Percentiles rank a stretch among this genome's conserved stretches.
phyloP scores from a whole-genome alignment of 2,329 filamentous ascomycete genomes.

The Cladorrhinum sp. region DNA sequence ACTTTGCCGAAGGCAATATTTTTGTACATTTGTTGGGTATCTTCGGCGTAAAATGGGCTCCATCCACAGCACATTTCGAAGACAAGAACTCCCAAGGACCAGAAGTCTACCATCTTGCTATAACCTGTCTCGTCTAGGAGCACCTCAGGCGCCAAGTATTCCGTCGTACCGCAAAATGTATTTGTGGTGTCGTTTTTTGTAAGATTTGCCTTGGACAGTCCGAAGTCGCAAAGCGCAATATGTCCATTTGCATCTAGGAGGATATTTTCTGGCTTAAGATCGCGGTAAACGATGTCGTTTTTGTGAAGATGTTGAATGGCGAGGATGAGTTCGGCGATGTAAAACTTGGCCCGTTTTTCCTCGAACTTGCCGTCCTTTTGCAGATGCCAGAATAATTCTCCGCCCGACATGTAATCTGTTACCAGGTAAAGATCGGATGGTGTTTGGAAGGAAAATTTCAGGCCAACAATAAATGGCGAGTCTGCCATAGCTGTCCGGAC shows the following conservation, averaged over 20 bases:
- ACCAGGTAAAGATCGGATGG: slow-evolving; percentile 96
- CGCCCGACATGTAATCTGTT: slow-evolving; percentile 98
- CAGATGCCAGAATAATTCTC: slow-evolving; percentile 97
- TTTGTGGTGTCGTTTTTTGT: slow-evolving; percentile 98
- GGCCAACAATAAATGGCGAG: slow-evolving; percentile 93
- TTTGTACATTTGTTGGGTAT: slow-evolving; percentile 99
- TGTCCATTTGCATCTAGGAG: slow-evolving; percentile 95
- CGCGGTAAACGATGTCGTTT: slow-evolving; percentile 96
- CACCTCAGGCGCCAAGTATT: slow-evolving; percentile 94
- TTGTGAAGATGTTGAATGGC: slow-evolving; percentile 93
- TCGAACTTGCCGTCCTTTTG: slow-evolving; percentile 96
- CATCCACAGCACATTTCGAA: slow-evolving; percentile 99
- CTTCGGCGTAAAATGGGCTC: slow-evolving; percentile 98
- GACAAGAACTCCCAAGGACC: slow-evolving; percentile 94
- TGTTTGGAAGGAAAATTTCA: slow-evolving; percentile 99
- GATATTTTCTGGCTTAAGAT: slow-evolving; percentile 97
- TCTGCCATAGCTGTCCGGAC: slow-evolving; percentile 94
- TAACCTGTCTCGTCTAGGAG: slow-evolving; percentile 94
- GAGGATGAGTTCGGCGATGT: slow-evolving; percentile 95
- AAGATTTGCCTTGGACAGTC: slow-evolving; percentile 93
- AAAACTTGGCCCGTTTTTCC: slow-evolving; percentile 94
- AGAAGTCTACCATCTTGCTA: slow-evolving; percentile 99
- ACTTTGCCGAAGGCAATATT: slow-evolving; percentile 99
- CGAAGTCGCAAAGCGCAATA: slow-evolving; percentile 96
- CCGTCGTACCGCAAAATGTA: slow-evolving; percentile 97